These are phyloP conservation scores for Daldinia vernicosa DNA, from an alignment of 495 filamentous ascomycete species.

Conservation along the genomic window DNA sequence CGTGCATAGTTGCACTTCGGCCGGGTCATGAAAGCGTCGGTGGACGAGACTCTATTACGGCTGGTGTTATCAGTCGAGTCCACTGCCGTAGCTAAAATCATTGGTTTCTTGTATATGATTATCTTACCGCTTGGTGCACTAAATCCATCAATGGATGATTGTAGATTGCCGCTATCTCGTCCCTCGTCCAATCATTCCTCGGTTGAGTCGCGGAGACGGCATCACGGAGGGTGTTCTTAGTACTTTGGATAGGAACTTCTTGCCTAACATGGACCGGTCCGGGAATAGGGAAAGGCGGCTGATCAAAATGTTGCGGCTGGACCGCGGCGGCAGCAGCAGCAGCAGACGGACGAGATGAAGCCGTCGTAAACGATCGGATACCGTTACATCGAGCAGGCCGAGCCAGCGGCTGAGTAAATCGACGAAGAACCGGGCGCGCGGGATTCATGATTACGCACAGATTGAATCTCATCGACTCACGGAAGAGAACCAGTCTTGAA, in stretches of 20 bases:
- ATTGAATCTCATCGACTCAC: slow-evolving; percentile 13
- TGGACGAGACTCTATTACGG: slow-evolving; percentile 70
- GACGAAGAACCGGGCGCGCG: slow-evolving; percentile 31
- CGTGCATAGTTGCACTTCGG: slow-evolving; percentile 85
- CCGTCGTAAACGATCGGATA: slow-evolving; percentile 29
- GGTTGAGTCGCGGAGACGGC: slow-evolving; percentile 66
- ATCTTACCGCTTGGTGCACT: slow-evolving; percentile 73
- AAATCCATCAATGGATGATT: slow-evolving; percentile 80
- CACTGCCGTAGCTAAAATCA: neutral
- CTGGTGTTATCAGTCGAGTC: slow-evolving; percentile 34
- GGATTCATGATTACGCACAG: slow-evolving; percentile 29
- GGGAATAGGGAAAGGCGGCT: slow-evolving; percentile 25
- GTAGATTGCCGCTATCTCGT: slow-evolving; percentile 79
- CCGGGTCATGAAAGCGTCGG: slow-evolving; percentile 80
- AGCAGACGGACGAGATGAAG: slow-evolving; percentile 20
- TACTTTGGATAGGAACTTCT: slow-evolving; percentile 9
- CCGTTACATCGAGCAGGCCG: slow-evolving; percentile 20
- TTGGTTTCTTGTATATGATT: neutral
- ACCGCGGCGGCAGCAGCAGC: slow-evolving; percentile 22
- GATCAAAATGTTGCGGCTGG: slow-evolving; percentile 26
- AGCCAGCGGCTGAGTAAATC: slow-evolving; percentile 23
- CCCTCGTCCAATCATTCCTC: slow-evolving; percentile 77
- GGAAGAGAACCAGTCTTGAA: slow-evolving; percentile 22
- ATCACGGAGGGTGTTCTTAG: slow-evolving; percentile 41
- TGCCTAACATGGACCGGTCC: slow-evolving; percentile 16